These are phyloP conservation scores for Lipomyces yarrowii DNA, from an alignment of 1,139 yeast genomes.

Conservation along the genomic window DNA sequence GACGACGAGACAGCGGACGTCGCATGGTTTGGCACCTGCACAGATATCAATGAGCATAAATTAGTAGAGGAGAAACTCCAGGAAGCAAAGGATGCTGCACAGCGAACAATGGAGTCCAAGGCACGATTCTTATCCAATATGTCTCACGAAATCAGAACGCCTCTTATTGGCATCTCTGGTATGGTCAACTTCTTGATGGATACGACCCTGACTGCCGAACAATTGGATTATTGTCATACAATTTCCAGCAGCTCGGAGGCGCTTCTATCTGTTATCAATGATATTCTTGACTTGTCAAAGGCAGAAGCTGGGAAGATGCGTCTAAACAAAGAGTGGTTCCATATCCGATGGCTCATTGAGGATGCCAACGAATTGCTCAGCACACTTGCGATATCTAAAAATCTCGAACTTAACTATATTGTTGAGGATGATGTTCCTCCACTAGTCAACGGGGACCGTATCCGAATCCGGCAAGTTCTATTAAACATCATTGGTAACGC, in stretches of 20 bases:
- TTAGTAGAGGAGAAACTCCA: slow-evolving; percentile 63
- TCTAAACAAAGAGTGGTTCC: slow-evolving; percentile 73
- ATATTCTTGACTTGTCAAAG: slow-evolving; percentile 77
- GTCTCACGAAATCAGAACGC: slow-evolving; percentile 90
- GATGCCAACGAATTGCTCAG: slow-evolving; percentile 80
- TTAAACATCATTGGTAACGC: slow-evolving; percentile 89
- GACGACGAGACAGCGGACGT: slow-evolving; percentile 7
- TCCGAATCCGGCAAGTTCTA: slow-evolving; percentile 82
- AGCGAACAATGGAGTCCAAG: slow-evolving; percentile 87
- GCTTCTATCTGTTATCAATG: slow-evolving; percentile 74
- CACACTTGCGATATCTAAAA: slow-evolving; percentile 76
- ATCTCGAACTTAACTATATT: slow-evolving; percentile 71
- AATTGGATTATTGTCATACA: slow-evolving; percentile 78
- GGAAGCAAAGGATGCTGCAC: slow-evolving; percentile 87
- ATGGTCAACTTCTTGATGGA: slow-evolving; percentile 93
- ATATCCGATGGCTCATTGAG: slow-evolving; percentile 73
- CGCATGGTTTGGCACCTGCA: slow-evolving; percentile 44
- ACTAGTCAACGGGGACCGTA: slow-evolving; percentile 84
- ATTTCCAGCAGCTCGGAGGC: slow-evolving; percentile 80
- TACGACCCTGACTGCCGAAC: slow-evolving; percentile 76
- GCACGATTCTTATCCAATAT: slow-evolving; percentile 89
- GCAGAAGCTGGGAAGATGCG: slow-evolving; percentile 87
- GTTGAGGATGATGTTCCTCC: slow-evolving; percentile 79
- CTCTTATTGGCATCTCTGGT: slow-evolving; percentile 88
- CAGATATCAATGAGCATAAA: slow-evolving; percentile 43